Conservation (phyloP, 1,139 yeast species). For the Yamadazyma blattariae region DNA sequence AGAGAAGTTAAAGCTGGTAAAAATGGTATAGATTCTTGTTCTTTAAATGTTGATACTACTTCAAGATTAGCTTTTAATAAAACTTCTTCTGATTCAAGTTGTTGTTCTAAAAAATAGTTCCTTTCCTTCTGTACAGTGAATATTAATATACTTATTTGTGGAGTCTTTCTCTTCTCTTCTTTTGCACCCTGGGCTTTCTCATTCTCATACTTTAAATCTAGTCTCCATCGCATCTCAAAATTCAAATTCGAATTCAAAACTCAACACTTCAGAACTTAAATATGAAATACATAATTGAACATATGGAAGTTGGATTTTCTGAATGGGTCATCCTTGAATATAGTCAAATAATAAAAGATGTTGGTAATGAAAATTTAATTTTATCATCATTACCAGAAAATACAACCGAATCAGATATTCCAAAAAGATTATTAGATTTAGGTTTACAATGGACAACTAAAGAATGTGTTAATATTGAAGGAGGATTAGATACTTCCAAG, state of each 20-base stretch:
- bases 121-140: neutral
- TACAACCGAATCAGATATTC: conserved; percentile 64
- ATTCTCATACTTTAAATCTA: too few species aligned
- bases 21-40: conserved; percentile 33
- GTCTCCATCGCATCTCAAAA: too few species aligned
- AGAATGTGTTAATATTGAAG: conserved; percentile 56
- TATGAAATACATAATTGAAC: conserved; percentile 93
- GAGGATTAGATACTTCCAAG: conserved; percentile 44
- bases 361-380: conserved; percentile 72
- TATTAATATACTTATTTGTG: neutral
- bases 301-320: conserved; percentile 95
- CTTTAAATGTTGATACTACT: conserved; percentile 38
- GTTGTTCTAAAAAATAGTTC: conserved; percentile 8
- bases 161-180: too few species aligned
- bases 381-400: conserved; percentile 72
- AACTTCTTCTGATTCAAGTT: conserved; percentile 7
- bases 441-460: conserved; percentile 82
- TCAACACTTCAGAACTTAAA: too few species aligned
- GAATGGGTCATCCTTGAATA: conserved; percentile 94
- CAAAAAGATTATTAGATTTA: conserved; percentile 52
- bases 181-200: too few species aligned
- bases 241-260: too few species aligned
- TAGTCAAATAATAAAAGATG: conserved; percentile 74
- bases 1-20: conserved; percentile 47
- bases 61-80: conserved; percentile 40